Percentiles rank a stretch among this genome's conserved stretches.
These are phyloP conservation scores for Eimeria necatrix DNA, from an alignment of 169 alveolate genomes.

Conservation along the genomic window DNA sequence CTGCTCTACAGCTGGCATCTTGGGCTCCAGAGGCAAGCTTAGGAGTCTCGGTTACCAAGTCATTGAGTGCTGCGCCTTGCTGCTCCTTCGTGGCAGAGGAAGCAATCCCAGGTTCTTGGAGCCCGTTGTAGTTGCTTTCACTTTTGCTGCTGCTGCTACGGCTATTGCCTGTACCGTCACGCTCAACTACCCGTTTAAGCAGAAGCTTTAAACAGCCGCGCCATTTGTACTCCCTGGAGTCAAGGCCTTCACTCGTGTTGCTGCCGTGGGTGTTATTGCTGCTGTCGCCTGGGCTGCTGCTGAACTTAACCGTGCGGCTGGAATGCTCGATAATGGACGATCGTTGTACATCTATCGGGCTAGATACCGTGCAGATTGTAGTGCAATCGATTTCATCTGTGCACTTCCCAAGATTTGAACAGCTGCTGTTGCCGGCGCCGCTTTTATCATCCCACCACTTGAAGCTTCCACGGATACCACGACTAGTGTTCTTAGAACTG, in stretches of 20 bases:
- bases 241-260: conserved; percentile 3
- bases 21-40: background rate
- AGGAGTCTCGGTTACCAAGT: background rate
- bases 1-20: background rate
- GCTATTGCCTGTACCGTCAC: background rate
- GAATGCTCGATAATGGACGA: background rate
- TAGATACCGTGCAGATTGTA: conserved; percentile 53
- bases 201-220: conserved; percentile 35
- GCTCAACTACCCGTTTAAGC: conserved; percentile 21
- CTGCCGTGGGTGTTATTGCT: conserved; percentile 3
- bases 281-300: conserved; percentile 19
- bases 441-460: conserved; percentile 43
- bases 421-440: conserved; percentile 13
- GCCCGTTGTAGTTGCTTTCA: background rate
- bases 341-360: conserved; percentile 34
- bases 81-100: conserved; percentile 37
- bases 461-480: conserved; percentile 10
- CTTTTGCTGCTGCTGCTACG: conserved; percentile 46
- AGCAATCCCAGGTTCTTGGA: background rate
- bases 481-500: conserved; percentile 30
- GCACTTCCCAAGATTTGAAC: background rate
- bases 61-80: conserved; percentile 20
- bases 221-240: conserved; percentile 48
- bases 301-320: background rate
- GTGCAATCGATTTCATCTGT: conserved; percentile 39